Evolutionary conservation across 495 filamentous ascomycete species (phyloP), one percentile per base, ranked within the genome.

Genomic region (Penicillium silybi): DNA sequence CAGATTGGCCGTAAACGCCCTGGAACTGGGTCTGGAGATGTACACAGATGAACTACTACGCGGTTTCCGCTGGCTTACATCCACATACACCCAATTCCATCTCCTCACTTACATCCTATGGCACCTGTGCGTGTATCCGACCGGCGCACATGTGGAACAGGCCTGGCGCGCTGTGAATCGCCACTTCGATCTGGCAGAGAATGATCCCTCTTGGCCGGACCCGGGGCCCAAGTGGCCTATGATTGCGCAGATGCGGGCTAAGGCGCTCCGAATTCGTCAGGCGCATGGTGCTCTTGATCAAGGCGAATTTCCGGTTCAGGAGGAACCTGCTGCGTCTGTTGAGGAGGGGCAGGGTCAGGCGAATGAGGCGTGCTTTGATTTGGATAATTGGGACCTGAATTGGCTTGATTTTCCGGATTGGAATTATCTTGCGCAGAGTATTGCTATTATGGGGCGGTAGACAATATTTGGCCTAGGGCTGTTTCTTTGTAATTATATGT

Each of bases 71-170:
- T 70, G 67, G 67, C 17, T 70, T 1, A 52, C 54, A 0, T 57
- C 55, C 0, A 67, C 63, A 15, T 68, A 59, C 27, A 63, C 59
- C 2, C 65, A 65, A 27, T 68, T 55, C 26, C 64, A 65, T 34
- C 52, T 65, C 0, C 56, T 70, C 15, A 70, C 67, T 1, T 66
- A 67, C 39, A 56, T 59, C 4, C 58, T 70, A 0, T 70, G 67
- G 67, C 52, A 63, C 39, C 43, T 70, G 16, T 70, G 67, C 48
- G 52, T 67, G 10, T 55, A 56, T 26, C 65, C 65, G 0, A 48
- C 26, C 1, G 56, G 50, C 2, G 42, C 53, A 10, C 43, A 53
- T 6, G 54, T 53, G 0, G 54, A 61, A 9, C 50, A 50, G 1
- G 60, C 63, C 7, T 68, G 65, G 65, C 49, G 48, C 1, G 45